Conservation (phyloP, 139 green algal genomes). For the Coelastrella sp. region DNA sequence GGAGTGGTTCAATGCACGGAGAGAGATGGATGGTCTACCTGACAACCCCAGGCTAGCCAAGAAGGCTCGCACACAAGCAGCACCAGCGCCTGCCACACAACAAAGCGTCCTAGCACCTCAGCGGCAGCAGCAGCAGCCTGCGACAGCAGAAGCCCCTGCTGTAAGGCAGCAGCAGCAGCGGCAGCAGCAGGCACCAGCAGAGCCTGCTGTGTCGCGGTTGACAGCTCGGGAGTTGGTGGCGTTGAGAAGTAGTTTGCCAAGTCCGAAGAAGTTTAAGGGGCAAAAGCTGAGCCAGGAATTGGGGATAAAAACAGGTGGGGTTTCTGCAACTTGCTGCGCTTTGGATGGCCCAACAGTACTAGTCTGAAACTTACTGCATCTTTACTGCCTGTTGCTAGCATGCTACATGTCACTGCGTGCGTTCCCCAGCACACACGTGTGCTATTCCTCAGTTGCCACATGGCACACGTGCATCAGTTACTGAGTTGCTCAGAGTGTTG, state of each 20-base stretch:
- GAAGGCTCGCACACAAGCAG: neutral
- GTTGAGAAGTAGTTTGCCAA: conserved; percentile 17
- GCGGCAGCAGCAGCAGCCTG: conserved; percentile 4
- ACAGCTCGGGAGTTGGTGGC: conserved; percentile 27
- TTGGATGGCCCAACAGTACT: neutral
- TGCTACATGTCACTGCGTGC: no score
- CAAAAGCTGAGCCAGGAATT: conserved; percentile 19
- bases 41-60: conserved; percentile 33
- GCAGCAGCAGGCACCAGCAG: conserved; percentile 28
- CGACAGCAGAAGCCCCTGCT: neutral
- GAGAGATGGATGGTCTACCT: conserved; percentile 21
- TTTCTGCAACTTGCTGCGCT: neutral
- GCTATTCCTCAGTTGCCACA: no score
- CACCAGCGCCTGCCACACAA: no score
- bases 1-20: conserved; percentile 27
- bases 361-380: no score
- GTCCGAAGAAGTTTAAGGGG: conserved; percentile 38
- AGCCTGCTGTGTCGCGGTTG: neutral
- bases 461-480: no score
- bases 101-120: no score
- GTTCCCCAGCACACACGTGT: no score
- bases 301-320: conserved; percentile 11
- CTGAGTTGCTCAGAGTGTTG: no score
- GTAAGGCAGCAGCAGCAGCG: conserved; percentile 27
- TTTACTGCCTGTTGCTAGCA: neutral